phyloP scores from a whole-genome alignment of 352 stramenopile species.

The Phytophthora cryptogea region DNA sequence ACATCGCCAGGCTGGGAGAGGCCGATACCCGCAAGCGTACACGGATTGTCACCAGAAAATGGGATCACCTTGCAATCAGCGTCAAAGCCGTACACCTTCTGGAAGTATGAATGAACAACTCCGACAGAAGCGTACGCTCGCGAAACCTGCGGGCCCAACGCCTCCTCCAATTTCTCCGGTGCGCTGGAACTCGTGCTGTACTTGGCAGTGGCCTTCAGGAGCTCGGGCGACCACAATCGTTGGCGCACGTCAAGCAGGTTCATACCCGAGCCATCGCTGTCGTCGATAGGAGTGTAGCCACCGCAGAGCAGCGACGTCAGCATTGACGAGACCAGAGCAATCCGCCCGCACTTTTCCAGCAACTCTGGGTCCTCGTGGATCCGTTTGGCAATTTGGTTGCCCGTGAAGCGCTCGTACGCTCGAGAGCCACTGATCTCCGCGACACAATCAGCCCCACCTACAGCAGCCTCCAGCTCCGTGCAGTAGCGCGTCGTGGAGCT shows the following conservation, averaged over 20 bases:
- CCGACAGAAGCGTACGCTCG: constrained; percentile 53
- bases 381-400: constrained; percentile 75
- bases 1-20: constrained; percentile 59
- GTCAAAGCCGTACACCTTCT: constrained; percentile 65
- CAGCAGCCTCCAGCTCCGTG: constrained; percentile 49
- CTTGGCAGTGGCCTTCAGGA: constrained; percentile 44
- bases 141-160: constrained; percentile 49
- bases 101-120: constrained; percentile 62
- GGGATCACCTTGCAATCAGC: constrained; percentile 63
- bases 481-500: constrained; percentile 73
- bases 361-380: constrained; percentile 52
- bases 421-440: constrained; percentile 78
- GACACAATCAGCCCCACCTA: constrained; percentile 62
- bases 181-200: constrained; percentile 28
- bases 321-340: constrained; percentile 71
- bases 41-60: constrained; percentile 87
- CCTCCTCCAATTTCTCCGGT: constrained; percentile 23
- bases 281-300: constrained; percentile 71
- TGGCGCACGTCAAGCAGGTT: constrained; percentile 78
- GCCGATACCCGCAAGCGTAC: constrained; percentile 69
- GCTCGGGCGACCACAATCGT: constrained; percentile 56
- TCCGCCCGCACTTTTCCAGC: constrained; percentile 47
- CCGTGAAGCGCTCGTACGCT: constrained; percentile 84
- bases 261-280: constrained; percentile 84
- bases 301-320: constrained; percentile 76